phyloP scores from a whole-genome alignment of 805 yeast genomes.

The Yamadazyma akitaensis region DNA sequence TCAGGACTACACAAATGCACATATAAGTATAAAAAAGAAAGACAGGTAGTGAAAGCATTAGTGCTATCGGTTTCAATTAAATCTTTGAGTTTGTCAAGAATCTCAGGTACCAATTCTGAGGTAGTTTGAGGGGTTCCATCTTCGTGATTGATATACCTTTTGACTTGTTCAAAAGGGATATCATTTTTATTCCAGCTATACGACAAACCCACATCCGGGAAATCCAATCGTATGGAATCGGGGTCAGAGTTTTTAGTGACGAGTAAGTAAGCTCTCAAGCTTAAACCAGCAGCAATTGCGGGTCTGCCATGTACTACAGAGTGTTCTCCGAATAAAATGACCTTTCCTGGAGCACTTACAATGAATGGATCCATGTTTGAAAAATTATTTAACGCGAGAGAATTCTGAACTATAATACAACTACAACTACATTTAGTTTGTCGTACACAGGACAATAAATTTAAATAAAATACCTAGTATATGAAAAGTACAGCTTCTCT shows the following conservation, averaged over 20 bases:
- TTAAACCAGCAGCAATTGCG: slow-evolving; percentile 93
- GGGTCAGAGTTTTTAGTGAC: slow-evolving; percentile 48
- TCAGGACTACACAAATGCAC: slow-evolving; percentile 49
- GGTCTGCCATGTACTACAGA: slow-evolving; percentile 93
- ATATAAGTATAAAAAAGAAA: slow-evolving; percentile 79
- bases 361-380: slow-evolving; percentile 37
- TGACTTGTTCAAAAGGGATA: slow-evolving; percentile 57
- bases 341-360: slow-evolving; percentile 95
- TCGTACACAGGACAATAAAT: no score
- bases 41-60: slow-evolving; percentile 73
- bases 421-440: no score
- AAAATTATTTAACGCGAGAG: slow-evolving; percentile 1
- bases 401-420: no score
- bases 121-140: slow-evolving; percentile 31
- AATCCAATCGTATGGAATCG: slow-evolving; percentile 56
- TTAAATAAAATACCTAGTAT: no score
- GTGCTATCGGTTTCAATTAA: slow-evolving; percentile 48
- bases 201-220: slow-evolving; percentile 75
- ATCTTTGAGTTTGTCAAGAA: slow-evolving; percentile 47
- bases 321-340: slow-evolving; percentile 94
- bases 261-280: slow-evolving; percentile 76
- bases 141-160: slow-evolving; percentile 14
- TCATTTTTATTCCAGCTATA: slow-evolving; percentile 60
- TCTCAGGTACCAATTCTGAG: slow-evolving; percentile 57
- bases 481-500: no score